Conservation (phyloP, 2,329 filamentous ascomycete species). For the Aspergillus fumigatus region DNA sequence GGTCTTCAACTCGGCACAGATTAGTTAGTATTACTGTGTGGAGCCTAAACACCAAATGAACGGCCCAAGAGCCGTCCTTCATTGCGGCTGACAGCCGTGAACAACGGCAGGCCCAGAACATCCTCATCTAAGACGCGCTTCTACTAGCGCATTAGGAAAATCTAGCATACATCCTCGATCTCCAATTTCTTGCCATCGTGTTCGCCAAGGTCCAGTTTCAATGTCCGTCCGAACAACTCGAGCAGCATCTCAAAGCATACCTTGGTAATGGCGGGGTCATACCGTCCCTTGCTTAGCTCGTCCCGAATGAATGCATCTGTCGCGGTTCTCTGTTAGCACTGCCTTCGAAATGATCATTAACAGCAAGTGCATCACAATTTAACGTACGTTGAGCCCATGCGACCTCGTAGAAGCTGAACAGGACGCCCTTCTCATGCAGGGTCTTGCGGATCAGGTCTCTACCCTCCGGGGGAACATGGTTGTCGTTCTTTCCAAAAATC, state of each 20-base stretch:
- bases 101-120: not conserved
- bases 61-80: not conserved
- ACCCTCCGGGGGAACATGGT: conserved; percentile 77
- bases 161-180: conserved; percentile 68
- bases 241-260: conserved; percentile 87
- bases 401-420: conserved; percentile 80
- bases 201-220: conserved; percentile 75
- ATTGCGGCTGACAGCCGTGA: not conserved
- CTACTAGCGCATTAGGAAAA: not conserved
- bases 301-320: conserved; percentile 85
- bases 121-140: not conserved
- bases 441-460: conserved; percentile 79
- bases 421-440: conserved; percentile 68
- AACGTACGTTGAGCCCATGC: conserved; percentile 79
- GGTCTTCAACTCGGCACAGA: not conserved
- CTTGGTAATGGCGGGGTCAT: conserved; percentile 80
- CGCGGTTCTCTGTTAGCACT: conserved; percentile 7
- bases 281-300: conserved; percentile 87
- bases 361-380: not conserved
- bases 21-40: not conserved
- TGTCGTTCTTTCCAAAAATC: conserved; percentile 90
- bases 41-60: not conserved
- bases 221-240: conserved; percentile 73
- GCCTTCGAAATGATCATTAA: not conserved
- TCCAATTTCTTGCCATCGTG: conserved; percentile 57